These are phyloP conservation scores for Acidomyces sp. DNA, from an alignment of 495 filamentous ascomycete species.

Conservation along the genomic window DNA sequence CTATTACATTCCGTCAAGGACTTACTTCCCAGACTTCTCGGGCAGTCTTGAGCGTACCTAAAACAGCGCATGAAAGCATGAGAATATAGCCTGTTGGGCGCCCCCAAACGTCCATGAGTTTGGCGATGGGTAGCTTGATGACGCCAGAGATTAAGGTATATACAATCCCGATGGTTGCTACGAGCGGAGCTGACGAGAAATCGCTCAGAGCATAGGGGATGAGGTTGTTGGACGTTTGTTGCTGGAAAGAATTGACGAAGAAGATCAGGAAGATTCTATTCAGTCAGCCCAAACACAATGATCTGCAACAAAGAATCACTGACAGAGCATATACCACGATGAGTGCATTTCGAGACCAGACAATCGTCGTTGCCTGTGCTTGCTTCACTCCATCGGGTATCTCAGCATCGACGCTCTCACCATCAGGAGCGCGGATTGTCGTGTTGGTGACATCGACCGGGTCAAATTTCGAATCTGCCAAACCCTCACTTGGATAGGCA, in stretches of 20 bases:
- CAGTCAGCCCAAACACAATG: background rate
- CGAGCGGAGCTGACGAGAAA: slow-evolving; percentile 1
- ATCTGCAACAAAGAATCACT: background rate
- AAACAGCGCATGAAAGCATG: slow-evolving; percentile 39
- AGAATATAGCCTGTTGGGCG: slow-evolving; percentile 49
- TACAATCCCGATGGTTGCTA: slow-evolving; percentile 6
- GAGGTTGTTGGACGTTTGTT: slow-evolving; percentile 1
- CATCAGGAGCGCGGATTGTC: too few relatives aligned
- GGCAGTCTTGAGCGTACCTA: slow-evolving; percentile 30
- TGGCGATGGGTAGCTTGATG: slow-evolving; percentile 53
- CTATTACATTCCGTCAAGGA: background rate
- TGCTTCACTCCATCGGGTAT: slow-evolving; percentile 10
- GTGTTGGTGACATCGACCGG: too few relatives aligned
- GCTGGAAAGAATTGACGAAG: slow-evolving; percentile 12
- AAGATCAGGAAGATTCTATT: slow-evolving; percentile 10
- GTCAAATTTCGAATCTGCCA: too few relatives aligned
- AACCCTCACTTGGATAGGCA: too few relatives aligned
- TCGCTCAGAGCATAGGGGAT: slow-evolving; percentile 5
- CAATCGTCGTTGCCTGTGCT: slow-evolving; percentile 6
- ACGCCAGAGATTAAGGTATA: slow-evolving; percentile 6
- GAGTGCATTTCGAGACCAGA: slow-evolving; percentile 4
- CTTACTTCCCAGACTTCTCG: background rate
- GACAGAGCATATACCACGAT: slow-evolving; percentile 5
- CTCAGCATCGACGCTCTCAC: too few relatives aligned
- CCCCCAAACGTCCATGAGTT: slow-evolving; percentile 53